Evolutionary conservation across 768 basidiomycete species (phyloP).

Genomic region (Psilocybe cyanescens): DNA sequence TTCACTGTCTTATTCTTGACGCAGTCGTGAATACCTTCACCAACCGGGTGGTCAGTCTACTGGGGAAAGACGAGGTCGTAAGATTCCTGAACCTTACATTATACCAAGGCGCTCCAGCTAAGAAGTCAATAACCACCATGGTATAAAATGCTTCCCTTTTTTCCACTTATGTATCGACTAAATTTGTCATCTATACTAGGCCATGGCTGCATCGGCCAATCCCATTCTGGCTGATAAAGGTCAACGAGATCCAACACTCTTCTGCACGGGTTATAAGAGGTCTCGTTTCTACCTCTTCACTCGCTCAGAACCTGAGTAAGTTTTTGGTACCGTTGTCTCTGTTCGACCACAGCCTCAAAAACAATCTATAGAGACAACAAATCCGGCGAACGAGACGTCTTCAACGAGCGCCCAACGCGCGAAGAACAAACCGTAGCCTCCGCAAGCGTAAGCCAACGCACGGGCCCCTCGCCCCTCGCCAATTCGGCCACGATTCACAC

Average conservation of each 20-base stretch:
- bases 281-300: constrained; percentile 96
- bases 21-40: constrained; percentile 93
- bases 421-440: constrained; percentile 92
- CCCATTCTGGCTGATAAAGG: constrained; percentile 89
- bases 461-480: constrained; percentile 73
- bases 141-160: constrained; percentile 41
- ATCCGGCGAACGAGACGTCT: constrained; percentile 90
- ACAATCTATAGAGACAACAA: constrained; percentile 69
- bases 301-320: constrained; percentile 86
- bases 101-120: constrained; percentile 94
- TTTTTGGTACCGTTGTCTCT: constrained; percentile 13
- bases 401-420: constrained; percentile 96
- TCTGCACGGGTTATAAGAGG: constrained; percentile 93
- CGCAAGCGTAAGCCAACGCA: constrained; percentile 50
- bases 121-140: constrained; percentile 80
- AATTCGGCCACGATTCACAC: constrained; percentile 92
- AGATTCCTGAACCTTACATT: constrained; percentile 87
- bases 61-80: constrained; percentile 94
- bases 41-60: constrained; percentile 84
- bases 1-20: neutral
- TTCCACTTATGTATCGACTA: neutral
- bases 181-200: constrained; percentile 40
- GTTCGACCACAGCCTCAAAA: neutral
- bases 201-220: constrained; percentile 96
- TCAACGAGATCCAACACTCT: constrained; percentile 86